phyloP scores from a whole-genome alignment of 176 grass and related monocot genomes.

The Zea luxurians region DNA sequence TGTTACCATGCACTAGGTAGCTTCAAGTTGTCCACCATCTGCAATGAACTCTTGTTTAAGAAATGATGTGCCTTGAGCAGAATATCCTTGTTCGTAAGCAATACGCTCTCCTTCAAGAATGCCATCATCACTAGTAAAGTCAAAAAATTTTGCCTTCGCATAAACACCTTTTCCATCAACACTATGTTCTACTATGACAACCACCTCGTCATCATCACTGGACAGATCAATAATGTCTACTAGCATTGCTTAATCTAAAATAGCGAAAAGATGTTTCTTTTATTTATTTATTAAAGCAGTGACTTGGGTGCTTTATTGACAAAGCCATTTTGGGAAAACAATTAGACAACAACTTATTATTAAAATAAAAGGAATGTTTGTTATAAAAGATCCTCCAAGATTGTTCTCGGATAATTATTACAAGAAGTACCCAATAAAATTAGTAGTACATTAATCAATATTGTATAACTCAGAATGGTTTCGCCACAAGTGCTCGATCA shows the following conservation, averaged over 20 bases:
- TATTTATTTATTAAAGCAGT: too few species aligned
- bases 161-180: slow-evolving; percentile 8
- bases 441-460: background rate
- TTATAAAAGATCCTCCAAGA: too few species aligned
- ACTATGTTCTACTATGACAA: background rate
- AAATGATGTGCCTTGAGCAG: background rate
- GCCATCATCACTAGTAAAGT: slow-evolving; percentile 21
- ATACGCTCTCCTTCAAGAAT: slow-evolving; percentile 5
- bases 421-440: background rate
- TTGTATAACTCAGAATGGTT: background rate
- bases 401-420: background rate
- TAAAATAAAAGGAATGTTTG: too few species aligned
- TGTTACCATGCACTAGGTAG: background rate
- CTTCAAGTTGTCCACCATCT: background rate
- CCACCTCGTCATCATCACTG: slow-evolving; percentile 35
- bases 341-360: too few species aligned
- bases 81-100: background rate
- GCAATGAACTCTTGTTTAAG: background rate
- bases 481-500: background rate
- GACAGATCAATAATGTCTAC: slow-evolving; percentile 31
- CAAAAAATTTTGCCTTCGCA: background rate
- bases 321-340: too few species aligned
- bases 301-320: too few species aligned
- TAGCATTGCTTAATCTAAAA: slow-evolving; percentile 38
- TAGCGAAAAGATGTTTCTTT: background rate